These are phyloP conservation scores for Letharia lupina DNA, from an alignment of 495 filamentous ascomycete species.

Conservation along the genomic window DNA sequence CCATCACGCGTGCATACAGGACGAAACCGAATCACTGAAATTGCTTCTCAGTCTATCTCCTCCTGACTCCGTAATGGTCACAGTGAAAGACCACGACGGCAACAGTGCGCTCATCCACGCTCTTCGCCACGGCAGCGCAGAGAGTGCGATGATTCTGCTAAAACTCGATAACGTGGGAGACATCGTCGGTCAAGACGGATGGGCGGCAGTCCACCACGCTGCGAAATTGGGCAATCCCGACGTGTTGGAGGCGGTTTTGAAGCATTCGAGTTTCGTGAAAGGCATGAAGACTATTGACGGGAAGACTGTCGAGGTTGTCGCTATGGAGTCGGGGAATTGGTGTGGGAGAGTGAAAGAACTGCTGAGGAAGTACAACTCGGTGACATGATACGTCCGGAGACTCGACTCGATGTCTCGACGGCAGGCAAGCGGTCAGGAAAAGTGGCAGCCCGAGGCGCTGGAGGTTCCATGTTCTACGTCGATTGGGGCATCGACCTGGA, in stretches of 20 bases:
- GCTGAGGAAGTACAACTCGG: constrained; percentile 1
- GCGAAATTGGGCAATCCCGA: constrained; percentile 15
- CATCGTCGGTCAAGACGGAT: constrained; percentile 17
- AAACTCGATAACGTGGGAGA: constrained; percentile 13
- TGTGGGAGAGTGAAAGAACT: constrained; percentile 5
- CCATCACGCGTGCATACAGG: constrained; percentile 18
- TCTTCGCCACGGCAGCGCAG: constrained; percentile 4
- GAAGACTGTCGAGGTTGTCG: constrained; percentile 18
- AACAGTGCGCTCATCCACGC: constrained; percentile 17
- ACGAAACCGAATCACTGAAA: constrained; percentile 9
- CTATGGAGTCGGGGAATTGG: constrained; percentile 17
- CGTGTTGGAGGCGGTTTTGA: constrained; percentile 4
- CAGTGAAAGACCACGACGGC: constrained; percentile 17
- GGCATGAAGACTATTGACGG: constrained; percentile 21
- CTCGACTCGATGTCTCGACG: background rate
- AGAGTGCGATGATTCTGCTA: constrained; percentile 10
- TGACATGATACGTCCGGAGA: background rate
- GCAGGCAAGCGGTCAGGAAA: background rate
- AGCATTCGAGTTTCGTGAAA: constrained; percentile 9
- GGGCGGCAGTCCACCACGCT: constrained; percentile 18
- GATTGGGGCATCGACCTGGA: no score
- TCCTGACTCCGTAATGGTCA: constrained; percentile 7
- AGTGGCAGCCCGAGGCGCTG: background rate
- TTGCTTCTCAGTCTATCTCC: constrained; percentile 1
- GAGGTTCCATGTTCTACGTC: background rate